Evolutionary conservation across 2,329 filamentous ascomycete species (phyloP), one percentile per base, ranked within the genome.

Genomic region (Diaporthe sp.): DNA sequence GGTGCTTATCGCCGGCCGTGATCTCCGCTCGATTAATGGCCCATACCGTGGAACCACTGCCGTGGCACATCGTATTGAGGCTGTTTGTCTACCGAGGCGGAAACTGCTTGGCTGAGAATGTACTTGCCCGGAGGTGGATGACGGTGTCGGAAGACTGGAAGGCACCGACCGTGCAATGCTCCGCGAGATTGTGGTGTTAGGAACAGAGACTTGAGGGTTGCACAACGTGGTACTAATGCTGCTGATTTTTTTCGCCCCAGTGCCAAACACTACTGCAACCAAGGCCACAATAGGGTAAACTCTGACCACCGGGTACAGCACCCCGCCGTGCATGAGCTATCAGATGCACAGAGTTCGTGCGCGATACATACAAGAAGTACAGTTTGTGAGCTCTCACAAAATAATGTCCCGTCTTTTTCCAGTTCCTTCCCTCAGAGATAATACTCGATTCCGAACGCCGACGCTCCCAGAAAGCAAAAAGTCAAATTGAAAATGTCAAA

Each of bases 341-440:
- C 63, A 53, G 44, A 68, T 53, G 63, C 63, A 53, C 12, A 32
- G 15, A 35, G 47, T 27, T 22, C 5, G 63, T 68, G 12, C 3
- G 30, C n/a, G 27, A 30, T 22, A 53, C 44, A 25, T 53, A 53
- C 63, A 53, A 66, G 13, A 25, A 27, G 63, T 30, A 30, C 63
- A 27, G n/a, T 30, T 37, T 68, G 63, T 68, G 63, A 68, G 22
- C n/a, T 53, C 47, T 27, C 63, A 53, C 47, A 68, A 68, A 66
- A 25, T 37, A 17, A 47, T 37, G 37, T 6, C 19, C 47, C 47
- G 32, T 51, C 47, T 17, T 39, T 27, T 17, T 25, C 47, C 39
- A 39, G 9, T n/a, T 15, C 39, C 25, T 32, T 63, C 19, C 17
- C 59, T 15, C 17, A n/a, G 15, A 68, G 37, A 22, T 35, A 53